Evolutionary conservation across 225 moss, liverwort and hornwort species (phyloP).

Genomic region (Marchantia polymorpha): DNA sequence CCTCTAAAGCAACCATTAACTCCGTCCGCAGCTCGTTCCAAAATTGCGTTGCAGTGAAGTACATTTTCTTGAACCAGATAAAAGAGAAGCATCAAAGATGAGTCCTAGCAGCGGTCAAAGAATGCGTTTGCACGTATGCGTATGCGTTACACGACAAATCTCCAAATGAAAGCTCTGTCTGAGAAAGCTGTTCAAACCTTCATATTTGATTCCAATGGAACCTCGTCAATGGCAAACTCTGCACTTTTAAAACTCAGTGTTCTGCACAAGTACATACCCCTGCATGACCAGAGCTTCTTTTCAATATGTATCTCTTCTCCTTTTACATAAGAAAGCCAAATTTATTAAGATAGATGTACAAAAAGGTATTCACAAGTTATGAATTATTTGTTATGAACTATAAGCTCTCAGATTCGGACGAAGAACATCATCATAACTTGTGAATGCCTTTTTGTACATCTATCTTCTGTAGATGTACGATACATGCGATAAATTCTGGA

Average conservation of each 20-base stretch:
- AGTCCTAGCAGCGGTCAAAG: neutral
- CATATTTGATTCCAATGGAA: slow-evolving; percentile 78
- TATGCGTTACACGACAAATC: no score
- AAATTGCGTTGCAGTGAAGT: slow-evolving; percentile 68
- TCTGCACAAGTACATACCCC: slow-evolving; percentile 99
- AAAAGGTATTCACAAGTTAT: no score
- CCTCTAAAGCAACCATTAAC: slow-evolving; percentile 83
- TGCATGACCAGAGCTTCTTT: slow-evolving; percentile 27
- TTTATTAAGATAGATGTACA: neutral
- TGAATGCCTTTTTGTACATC: no score
- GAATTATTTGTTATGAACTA: no score
- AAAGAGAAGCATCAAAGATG: neutral
- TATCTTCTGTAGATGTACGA: no score
- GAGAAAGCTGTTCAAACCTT: slow-evolving; percentile 45
- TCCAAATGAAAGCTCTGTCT: neutral
- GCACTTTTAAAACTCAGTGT: slow-evolving; percentile 99
- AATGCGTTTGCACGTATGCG: neutral
- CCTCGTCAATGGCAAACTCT: slow-evolving; percentile 91
- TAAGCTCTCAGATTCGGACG: no score
- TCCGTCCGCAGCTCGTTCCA: slow-evolving; percentile 78
- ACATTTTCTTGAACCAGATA: slow-evolving; percentile 55
- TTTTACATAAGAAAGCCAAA: neutral
- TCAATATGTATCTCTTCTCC: neutral
- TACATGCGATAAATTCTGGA: no score
- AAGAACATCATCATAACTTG: no score